These are phyloP conservation scores for Magnolia sinica DNA, from an alignment of 164 flowering plant species.

Conservation along the genomic window DNA sequence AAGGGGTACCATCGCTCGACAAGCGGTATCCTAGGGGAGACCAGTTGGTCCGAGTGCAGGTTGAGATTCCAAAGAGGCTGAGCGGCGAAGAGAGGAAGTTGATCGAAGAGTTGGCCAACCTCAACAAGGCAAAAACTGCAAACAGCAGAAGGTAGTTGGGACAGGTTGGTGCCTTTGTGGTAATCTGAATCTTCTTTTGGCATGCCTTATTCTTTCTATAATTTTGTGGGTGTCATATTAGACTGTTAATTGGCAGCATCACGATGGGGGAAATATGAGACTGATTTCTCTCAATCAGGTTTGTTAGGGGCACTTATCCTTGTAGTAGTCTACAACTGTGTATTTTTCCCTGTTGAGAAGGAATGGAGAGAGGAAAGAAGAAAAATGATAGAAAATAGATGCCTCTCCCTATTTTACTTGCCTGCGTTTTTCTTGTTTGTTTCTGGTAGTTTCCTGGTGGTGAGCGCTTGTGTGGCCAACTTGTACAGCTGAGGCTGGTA, in stretches of 20 bases:
- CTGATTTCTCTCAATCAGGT: neutral
- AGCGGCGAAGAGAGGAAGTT: conserved; percentile 83
- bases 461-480: no score
- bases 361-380: neutral
- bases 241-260: neutral
- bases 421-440: neutral
- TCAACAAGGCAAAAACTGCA: conserved; percentile 65
- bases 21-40: conserved; percentile 83
- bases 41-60: conserved; percentile 87
- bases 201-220: neutral
- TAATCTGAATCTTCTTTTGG: neutral
- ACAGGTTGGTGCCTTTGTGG: neutral
- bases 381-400: neutral
- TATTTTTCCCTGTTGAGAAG: neutral
- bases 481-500: neutral
- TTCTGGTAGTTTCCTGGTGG: no score
- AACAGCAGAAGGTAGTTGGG: conserved; percentile 37
- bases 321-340: neutral
- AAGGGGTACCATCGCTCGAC: conserved; percentile 78
- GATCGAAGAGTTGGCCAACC: conserved; percentile 70
- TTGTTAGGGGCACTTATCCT: neutral
- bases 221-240: neutral
- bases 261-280: neutral
- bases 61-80: conserved; percentile 82
- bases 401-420: neutral